Conservation (phyloP, 2,329 filamentous ascomycete genomes). For the Ramichloridium luteum region DNA sequence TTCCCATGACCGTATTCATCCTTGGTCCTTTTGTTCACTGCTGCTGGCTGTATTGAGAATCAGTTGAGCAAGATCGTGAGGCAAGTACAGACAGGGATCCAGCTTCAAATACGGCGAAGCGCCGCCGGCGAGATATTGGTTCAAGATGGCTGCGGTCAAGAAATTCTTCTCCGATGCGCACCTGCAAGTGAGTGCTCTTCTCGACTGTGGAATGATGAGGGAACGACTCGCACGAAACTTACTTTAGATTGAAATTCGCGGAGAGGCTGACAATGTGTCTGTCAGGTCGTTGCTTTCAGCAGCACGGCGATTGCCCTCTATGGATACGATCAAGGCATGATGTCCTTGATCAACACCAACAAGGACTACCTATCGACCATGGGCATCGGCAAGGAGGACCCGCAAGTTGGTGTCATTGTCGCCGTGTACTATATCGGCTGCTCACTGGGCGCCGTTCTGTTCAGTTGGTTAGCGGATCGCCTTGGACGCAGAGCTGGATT, state of each 20-base stretch:
- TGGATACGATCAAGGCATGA: constrained; percentile 39
- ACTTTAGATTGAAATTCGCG: constrained; percentile 28
- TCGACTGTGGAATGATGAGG: no score
- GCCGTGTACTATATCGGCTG: constrained; percentile 53
- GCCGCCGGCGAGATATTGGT: neutral
- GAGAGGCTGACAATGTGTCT: constrained; percentile 4
- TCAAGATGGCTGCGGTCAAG: constrained; percentile 5
- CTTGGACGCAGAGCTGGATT: constrained; percentile 45
- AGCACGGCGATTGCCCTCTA: constrained; percentile 44
- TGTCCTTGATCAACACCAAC: constrained; percentile 45
- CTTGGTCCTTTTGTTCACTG: no score
- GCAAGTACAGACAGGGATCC: no score
- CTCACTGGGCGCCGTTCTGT: constrained; percentile 43
- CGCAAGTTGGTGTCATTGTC: constrained; percentile 47
- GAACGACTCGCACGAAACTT: neutral
- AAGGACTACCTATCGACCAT: constrained; percentile 45
- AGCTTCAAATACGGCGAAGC: no score
- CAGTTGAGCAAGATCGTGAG: no score
- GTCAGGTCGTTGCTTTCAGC: constrained; percentile 40
- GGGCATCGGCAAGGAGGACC: constrained; percentile 38
- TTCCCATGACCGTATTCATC: no score
- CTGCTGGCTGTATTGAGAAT: no score
- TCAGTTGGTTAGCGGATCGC: constrained; percentile 43
- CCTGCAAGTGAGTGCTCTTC: constrained; percentile 10
- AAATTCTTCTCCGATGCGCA: constrained; percentile 12